phyloP scores from a whole-genome alignment of 495 filamentous ascomycete species.

The Aspergillus hancockii region DNA sequence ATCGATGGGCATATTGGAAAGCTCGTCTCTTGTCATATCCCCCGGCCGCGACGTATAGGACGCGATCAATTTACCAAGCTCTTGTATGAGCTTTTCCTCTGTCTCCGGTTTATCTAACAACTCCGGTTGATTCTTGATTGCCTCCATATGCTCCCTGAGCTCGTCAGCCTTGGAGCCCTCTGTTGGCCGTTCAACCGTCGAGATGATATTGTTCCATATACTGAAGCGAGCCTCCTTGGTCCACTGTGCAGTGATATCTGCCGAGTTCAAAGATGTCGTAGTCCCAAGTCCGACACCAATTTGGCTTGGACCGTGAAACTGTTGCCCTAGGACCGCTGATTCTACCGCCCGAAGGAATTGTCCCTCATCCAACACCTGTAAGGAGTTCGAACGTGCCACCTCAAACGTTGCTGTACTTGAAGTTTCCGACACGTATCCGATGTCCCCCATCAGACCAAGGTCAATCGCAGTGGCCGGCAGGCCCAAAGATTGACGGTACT shows the following conservation, averaged over 20 bases:
- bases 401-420: not conserved
- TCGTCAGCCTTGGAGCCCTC: constrained; percentile 7
- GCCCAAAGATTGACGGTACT: constrained; percentile 28
- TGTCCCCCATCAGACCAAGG: constrained; percentile 30
- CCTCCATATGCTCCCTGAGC: constrained; percentile 21
- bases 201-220: constrained; percentile 9
- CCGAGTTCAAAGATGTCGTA: not conserved
- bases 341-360: constrained; percentile 9
- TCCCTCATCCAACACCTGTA: constrained; percentile 8
- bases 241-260: not conserved
- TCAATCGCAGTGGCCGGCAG: constrained; percentile 28
- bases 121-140: constrained; percentile 14
- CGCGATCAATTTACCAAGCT: constrained; percentile 31
- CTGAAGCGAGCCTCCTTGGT: constrained; percentile 6
- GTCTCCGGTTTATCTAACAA: constrained; percentile 16
- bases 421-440: constrained; percentile 32
- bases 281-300: constrained; percentile 3
- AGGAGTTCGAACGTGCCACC: constrained; percentile 10
- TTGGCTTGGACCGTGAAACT: not conserved
- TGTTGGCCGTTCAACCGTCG: constrained; percentile 1
- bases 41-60: constrained; percentile 36
- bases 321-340: constrained; percentile 1
- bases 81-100: constrained; percentile 15
- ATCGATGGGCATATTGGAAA: constrained; percentile 39
- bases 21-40: constrained; percentile 23